Base-by-base conservation (phyloP, 805 yeast species). In the Clavispora phyllophila region DNA sequence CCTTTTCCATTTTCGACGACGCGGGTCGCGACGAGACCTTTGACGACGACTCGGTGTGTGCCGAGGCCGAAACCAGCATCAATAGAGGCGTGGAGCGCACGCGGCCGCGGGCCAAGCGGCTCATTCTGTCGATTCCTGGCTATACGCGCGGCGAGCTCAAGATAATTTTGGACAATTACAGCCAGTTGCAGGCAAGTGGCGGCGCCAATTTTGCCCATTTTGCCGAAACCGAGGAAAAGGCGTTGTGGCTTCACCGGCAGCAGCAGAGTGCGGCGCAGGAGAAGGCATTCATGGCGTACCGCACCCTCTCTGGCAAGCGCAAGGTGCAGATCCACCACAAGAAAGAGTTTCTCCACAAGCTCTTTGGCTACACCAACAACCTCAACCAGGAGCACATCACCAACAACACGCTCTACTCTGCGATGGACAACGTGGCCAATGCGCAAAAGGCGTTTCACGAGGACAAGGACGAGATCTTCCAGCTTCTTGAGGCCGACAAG, bases 251-350 rank as follows among this genome's bases (percentile, higher is more conserved):
- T 9, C 54, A 54, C 45, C 50, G 63, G 32, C 64, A 61, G 46
- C 58, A 57, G n/a, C 62, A 59, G 15, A 45, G 66, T 40, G 47
- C 51, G 2, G 52, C 55, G 14, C 72, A 66, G 39, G 72, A 66
- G 43, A 51, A 62, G 29, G 50, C 62, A 6, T 66, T 62, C 41
- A 55, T 56, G 14, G 66, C 66, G 32, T 56, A 63, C 33, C 65
- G 57, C 45, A 56, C 72, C 7, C 47, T 66, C 6, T 47, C 59
- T 9, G 60, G 61, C 14, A 62, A 66, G 51, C 46, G 74, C n/a
- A 68, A 68, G 47, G 48, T 66, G 6, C 75, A 70, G 49, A 55
- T 69, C 3, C 48, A 54, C 25, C 73, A 68, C 47, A 70, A 69
- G 55, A 65, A 65, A 38, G 73, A 67, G 42, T 46, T 70, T 2